These are phyloP conservation scores for Artemisia annua DNA, from an alignment of 129 eudicot genomes.

Conservation along the genomic window DNA sequence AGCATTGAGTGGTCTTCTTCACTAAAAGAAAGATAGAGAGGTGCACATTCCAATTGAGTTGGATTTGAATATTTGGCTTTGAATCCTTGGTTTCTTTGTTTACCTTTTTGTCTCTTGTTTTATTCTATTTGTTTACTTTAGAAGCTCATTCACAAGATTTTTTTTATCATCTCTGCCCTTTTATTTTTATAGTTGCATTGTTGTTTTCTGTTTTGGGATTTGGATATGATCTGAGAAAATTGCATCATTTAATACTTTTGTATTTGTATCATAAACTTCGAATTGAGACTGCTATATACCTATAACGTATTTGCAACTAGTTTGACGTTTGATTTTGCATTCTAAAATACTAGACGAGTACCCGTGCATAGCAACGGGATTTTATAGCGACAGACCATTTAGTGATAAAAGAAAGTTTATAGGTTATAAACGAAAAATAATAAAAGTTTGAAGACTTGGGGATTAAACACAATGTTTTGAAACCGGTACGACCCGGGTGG, in stretches of 20 bases:
- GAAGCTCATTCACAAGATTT: neutral
- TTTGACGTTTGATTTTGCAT: no score
- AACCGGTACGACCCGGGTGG: no score
- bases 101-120: constrained; percentile 37
- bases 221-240: constrained; percentile 29
- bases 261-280: neutral
- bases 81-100: constrained; percentile 38
- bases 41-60: constrained; percentile 10
- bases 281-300: no score
- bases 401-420: no score
- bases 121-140: constrained; percentile 33
- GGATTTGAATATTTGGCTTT: constrained; percentile 37
- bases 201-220: constrained; percentile 21
- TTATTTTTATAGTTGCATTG: constrained; percentile 7
- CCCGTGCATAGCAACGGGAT: no score
- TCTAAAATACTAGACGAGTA: no score
- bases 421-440: no score
- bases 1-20: constrained; percentile 26
- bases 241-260: neutral
- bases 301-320: no score
- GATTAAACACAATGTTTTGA: no score
- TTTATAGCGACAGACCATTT: no score
- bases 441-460: no score
- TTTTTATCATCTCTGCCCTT: constrained; percentile 5
- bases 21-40: constrained; percentile 21